phyloP scores from a whole-genome alignment of 495 filamentous ascomycete genomes.

The Halenospora varia region DNA sequence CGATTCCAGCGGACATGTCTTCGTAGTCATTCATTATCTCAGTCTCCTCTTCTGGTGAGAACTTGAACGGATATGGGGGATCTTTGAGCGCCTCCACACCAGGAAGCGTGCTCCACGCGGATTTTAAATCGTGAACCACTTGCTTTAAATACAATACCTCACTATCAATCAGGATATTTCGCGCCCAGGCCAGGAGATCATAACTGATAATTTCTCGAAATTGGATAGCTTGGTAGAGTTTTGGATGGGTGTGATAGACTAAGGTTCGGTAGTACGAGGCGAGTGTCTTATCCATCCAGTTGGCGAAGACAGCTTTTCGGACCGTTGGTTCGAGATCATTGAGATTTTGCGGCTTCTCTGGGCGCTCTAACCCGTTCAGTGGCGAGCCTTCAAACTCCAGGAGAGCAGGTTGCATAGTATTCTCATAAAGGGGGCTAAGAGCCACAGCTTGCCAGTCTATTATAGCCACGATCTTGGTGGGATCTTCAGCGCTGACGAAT shows the following conservation, averaged over 20 bases:
- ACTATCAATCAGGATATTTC: not conserved
- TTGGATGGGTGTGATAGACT: not conserved
- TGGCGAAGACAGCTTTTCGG: not conserved
- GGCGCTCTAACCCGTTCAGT: not conserved
- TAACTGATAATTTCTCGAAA: not conserved
- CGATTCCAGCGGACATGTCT: not conserved
- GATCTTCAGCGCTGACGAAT: not conserved
- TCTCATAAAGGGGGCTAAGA: not conserved
- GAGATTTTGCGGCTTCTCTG: not conserved
- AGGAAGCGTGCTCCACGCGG: not conserved
- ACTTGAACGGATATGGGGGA: not conserved
- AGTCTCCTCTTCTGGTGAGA: not conserved
- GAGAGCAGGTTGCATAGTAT: not conserved
- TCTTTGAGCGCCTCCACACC: not conserved
- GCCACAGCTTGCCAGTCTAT: not conserved
- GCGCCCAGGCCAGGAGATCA: not conserved
- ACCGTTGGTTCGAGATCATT: not conserved
- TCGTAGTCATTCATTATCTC: not conserved
- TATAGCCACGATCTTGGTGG: not conserved
- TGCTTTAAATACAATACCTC: not conserved
- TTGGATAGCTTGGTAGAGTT: not conserved
- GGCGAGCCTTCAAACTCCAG: not conserved
- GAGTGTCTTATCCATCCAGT: not conserved
- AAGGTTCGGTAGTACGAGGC: not conserved
- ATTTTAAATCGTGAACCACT: not conserved